Evolutionary conservation across 2,329 filamentous ascomycete species (phyloP).

Genomic region (Macrophomina phaseolina): DNA sequence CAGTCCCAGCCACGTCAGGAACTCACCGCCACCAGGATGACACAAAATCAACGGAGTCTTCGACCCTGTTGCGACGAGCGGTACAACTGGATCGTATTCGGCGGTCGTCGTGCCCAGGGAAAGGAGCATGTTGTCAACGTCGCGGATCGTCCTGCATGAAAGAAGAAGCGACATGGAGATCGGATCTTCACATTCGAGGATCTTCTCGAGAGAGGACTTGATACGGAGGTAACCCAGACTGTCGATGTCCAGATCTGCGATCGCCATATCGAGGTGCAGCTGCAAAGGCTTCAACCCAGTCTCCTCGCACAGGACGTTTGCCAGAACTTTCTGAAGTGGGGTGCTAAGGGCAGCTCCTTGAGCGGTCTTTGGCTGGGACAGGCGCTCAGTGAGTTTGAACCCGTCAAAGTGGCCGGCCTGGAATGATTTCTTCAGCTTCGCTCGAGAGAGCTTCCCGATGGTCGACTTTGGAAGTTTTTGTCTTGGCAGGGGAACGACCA

Average conservation of each 20-base stretch:
- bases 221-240: conserved; percentile 25
- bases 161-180: conserved; percentile 24
- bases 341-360: conserved; percentile 3
- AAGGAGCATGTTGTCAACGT: conserved; percentile 25
- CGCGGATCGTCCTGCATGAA: conserved; percentile 11
- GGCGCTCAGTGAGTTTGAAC: conserved; percentile 12
- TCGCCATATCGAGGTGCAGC: conserved; percentile 3
- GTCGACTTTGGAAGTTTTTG: conserved; percentile 26
- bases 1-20: conserved; percentile 25
- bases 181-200: conserved; percentile 18
- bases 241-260: conserved; percentile 22
- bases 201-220: conserved; percentile 26
- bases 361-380: neutral
- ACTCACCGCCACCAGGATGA: conserved; percentile 25
- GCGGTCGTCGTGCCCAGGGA: conserved; percentile 7
- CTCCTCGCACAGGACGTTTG: neutral
- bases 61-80: conserved; percentile 17
- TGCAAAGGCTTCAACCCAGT: conserved; percentile 19
- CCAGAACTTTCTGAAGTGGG: conserved; percentile 23
- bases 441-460: conserved; percentile 24
- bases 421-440: conserved; percentile 26
- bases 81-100: conserved; percentile 25
- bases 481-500: conserved; percentile 23
- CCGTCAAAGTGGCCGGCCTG: conserved; percentile 17
- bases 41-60: conserved; percentile 27